These are phyloP conservation scores for Flaveria bidentis DNA, from an alignment of 129 eudicot species.

Conservation along the genomic window DNA sequence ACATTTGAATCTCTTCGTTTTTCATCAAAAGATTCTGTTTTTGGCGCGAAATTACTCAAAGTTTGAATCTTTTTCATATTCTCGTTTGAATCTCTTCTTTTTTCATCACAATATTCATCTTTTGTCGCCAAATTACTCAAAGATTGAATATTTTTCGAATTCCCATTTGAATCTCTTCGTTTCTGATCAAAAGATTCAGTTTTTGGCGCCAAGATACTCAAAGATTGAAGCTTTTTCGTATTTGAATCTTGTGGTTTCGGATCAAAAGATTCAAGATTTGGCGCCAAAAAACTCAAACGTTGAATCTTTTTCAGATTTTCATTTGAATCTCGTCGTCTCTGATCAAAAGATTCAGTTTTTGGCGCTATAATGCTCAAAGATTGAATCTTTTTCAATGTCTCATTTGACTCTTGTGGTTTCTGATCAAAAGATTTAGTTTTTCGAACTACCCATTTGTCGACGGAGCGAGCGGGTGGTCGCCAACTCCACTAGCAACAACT, in stretches of 20 bases:
- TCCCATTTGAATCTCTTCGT: too few relatives aligned
- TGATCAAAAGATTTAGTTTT: neutral
- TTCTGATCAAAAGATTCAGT: too few relatives aligned
- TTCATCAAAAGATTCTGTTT: neutral
- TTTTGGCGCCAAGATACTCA: too few relatives aligned
- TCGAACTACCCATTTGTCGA: conserved; percentile 59
- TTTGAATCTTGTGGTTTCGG: too few relatives aligned
- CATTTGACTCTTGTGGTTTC: too few relatives aligned
- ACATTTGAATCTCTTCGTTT: neutral
- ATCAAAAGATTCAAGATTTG: neutral
- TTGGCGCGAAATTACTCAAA: neutral
- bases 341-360: too few relatives aligned
- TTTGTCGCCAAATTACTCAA: neutral
- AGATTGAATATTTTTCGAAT: neutral
- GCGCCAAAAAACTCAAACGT: neutral
- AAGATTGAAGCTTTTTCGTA: neutral
- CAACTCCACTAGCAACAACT: conserved; percentile 68
- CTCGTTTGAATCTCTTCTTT: too few relatives aligned
- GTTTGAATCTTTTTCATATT: neutral
- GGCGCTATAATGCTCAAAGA: too few relatives aligned
- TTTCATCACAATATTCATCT: neutral
- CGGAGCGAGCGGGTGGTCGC: conserved; percentile 57
- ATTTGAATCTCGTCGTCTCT: too few relatives aligned
- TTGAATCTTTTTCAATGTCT: too few relatives aligned
- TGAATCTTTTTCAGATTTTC: neutral